Conservation (phyloP, 257 asterid species). For the Thymus mandschuricus region DNA sequence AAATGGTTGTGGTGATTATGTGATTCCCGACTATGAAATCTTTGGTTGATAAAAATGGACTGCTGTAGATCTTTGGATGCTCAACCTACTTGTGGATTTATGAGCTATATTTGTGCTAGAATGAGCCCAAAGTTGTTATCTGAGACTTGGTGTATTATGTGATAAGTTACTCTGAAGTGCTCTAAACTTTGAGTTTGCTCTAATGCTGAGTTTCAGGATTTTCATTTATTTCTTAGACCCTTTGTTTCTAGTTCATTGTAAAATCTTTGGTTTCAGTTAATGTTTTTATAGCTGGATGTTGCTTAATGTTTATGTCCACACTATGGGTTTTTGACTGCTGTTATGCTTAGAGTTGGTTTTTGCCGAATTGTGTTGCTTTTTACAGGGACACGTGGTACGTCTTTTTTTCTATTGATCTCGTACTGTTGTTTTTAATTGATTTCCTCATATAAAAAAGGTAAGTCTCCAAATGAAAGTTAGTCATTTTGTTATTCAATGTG, state of each 20-base stretch:
- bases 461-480: too few relatives aligned
- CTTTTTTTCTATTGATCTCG: too few relatives aligned
- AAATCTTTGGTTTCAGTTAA: slow-evolving; percentile 11
- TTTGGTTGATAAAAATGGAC: slow-evolving; percentile 85
- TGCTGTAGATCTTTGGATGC: slow-evolving; percentile 98
- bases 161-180: slow-evolving; percentile 45
- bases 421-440: too few relatives aligned
- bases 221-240: slow-evolving; percentile 21
- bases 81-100: slow-evolving; percentile 75
- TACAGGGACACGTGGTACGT: too few relatives aligned
- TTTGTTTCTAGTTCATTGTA: slow-evolving; percentile 28
- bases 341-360: not conserved
- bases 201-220: slow-evolving; percentile 18
- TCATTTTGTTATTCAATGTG: too few relatives aligned
- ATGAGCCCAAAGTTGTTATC: slow-evolving; percentile 54
- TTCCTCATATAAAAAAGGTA: too few relatives aligned
- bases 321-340: slow-evolving; percentile 9
- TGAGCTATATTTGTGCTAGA: slow-evolving; percentile 63
- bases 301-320: not conserved
- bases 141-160: slow-evolving; percentile 70
- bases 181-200: slow-evolving; percentile 32
- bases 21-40: slow-evolving; percentile 89
- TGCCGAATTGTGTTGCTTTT: too few relatives aligned
- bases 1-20: slow-evolving; percentile 93
- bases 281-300: slow-evolving; percentile 27